phyloP scores from a whole-genome alignment of 108 stramenopile genomes.

The Cylindrotheca fusiformis region DNA sequence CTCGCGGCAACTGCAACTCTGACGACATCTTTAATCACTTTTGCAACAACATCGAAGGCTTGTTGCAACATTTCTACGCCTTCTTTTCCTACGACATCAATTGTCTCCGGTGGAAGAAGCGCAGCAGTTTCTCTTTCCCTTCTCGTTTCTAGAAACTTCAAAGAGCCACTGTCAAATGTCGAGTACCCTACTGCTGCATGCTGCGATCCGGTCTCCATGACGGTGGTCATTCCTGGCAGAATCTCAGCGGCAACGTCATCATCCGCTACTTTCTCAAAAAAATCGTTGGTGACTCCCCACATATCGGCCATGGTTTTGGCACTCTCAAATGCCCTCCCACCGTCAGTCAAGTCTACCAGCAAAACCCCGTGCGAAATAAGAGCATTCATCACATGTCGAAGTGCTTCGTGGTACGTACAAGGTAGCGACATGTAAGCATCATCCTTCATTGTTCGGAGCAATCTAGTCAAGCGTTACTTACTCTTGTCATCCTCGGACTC shows the following conservation, averaged over 20 bases:
- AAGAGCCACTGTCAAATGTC: constrained; percentile 50
- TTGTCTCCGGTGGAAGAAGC: constrained; percentile 51
- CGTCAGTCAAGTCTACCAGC: constrained; percentile 79
- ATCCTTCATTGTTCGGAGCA: no score
- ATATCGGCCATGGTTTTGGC: constrained; percentile 54
- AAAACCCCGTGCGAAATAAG: constrained; percentile 76
- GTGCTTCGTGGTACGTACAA: constrained; percentile 12
- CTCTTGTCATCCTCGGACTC: constrained; percentile 61
- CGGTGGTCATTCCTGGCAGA: constrained; percentile 51
- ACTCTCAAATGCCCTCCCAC: constrained; percentile 40
- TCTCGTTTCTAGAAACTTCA: constrained; percentile 81
- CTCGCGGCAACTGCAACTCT: constrained; percentile 67
- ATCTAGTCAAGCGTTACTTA: no score
- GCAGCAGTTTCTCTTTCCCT: constrained; percentile 35
- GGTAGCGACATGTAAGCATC: background rate
- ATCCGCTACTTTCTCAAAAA: constrained; percentile 45
- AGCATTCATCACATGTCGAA: constrained; percentile 87
- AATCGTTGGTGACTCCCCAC: constrained; percentile 57
- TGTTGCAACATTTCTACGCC: constrained; percentile 40
- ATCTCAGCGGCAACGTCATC: constrained; percentile 13
- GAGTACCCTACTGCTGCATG: constrained; percentile 72
- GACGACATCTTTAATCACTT: constrained; percentile 70
- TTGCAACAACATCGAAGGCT: constrained; percentile 54
- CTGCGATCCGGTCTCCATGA: constrained; percentile 54
- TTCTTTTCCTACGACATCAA: constrained; percentile 45